Percentiles rank a stretch among this genome's conserved stretches.
Conservation (phyloP, 331 rosid genomes). For the Malus hybrid region DNA sequence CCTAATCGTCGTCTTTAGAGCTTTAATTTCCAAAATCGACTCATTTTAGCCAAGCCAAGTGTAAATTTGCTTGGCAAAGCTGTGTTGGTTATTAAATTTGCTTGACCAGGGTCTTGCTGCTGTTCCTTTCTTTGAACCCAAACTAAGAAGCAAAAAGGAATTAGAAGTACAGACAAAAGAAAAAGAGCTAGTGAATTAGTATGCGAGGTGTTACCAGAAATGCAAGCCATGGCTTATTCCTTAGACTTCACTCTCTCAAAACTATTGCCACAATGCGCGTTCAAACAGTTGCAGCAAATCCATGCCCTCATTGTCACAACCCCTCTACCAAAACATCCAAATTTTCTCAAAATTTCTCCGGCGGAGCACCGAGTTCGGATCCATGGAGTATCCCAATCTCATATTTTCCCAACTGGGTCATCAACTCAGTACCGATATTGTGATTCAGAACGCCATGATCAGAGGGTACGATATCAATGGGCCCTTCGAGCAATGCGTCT, state of each 20-base stretch:
- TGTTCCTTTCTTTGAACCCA: neutral
- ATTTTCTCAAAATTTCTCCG: conserved; percentile 13
- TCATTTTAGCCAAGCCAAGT: too few species aligned
- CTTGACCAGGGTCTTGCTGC: neutral
- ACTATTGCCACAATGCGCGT: conserved; percentile 12
- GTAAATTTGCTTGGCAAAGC: neutral
- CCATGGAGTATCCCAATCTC: conserved; percentile 17
- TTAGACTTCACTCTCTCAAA: conserved; percentile 10
- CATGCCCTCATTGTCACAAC: conserved; percentile 16
- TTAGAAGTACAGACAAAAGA: too few species aligned
- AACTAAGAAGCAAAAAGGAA: too few species aligned
- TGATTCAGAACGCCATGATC: conserved; percentile 26
- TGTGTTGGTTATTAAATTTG: too few species aligned
- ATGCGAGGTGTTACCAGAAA: neutral
- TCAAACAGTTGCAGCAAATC: conserved; percentile 18
- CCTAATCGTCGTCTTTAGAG: too few species aligned
- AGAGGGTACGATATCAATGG: conserved; percentile 20
- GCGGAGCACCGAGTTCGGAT: conserved; percentile 24
- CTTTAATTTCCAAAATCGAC: too few species aligned
- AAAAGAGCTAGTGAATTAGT: neutral
- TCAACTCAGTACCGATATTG: neutral
- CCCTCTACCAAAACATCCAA: conserved; percentile 12
- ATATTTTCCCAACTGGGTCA: conserved; percentile 10
- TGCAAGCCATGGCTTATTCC: neutral
- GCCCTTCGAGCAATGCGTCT: conserved; percentile 1